Percentiles rank a stretch among this genome's conserved stretches.
phyloP scores from a whole-genome alignment of 2,329 filamentous ascomycete genomes.

The Kalaharituber pfeilii region DNA sequence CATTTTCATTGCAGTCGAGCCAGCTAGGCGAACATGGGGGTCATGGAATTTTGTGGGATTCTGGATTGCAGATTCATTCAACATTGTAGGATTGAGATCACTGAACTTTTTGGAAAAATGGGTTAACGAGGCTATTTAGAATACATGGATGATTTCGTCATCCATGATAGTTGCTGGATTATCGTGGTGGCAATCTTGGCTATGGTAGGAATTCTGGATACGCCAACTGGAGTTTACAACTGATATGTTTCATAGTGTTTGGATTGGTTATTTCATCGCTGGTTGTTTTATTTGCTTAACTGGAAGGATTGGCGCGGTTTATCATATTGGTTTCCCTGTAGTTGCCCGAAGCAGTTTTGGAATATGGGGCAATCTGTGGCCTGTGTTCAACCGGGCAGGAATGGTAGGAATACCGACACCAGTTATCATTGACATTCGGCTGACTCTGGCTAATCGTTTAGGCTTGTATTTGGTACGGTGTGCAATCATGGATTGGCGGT shows the following conservation, averaged over 20 bases:
- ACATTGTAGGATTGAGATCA: conserved; percentile 40
- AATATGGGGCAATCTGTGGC: conserved; percentile 78
- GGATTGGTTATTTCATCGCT: conserved; percentile 66
- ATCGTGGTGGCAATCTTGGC: conserved; percentile 68
- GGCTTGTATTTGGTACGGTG: conserved; percentile 73
- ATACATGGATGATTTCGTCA: conserved; percentile 86
- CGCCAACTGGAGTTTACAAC: conserved; percentile 34
- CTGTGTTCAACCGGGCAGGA: conserved; percentile 71
- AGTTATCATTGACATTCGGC: too few species aligned
- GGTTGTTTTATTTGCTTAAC: conserved; percentile 59
- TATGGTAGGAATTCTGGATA: conserved; percentile 17
- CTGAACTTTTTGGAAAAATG: background rate
- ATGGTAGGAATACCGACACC: conserved; percentile 37
- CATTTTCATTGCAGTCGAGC: conserved; percentile 44
- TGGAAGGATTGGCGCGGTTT: conserved; percentile 67
- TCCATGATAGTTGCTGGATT: conserved; percentile 62
- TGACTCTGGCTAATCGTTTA: too few species aligned
- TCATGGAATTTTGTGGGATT: conserved; percentile 78
- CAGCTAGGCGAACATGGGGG: conserved; percentile 63
- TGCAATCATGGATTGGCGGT: conserved; percentile 71
- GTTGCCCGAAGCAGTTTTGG: conserved; percentile 63
- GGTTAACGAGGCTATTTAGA: conserved; percentile 29
- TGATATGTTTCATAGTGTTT: conserved; percentile 46
- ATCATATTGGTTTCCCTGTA: conserved; percentile 81
- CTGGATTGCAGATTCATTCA: conserved; percentile 72